Base-by-base conservation (phyloP, 225 moss, liverwort and hornwort genomes). In the Lunularia cruciata region DNA sequence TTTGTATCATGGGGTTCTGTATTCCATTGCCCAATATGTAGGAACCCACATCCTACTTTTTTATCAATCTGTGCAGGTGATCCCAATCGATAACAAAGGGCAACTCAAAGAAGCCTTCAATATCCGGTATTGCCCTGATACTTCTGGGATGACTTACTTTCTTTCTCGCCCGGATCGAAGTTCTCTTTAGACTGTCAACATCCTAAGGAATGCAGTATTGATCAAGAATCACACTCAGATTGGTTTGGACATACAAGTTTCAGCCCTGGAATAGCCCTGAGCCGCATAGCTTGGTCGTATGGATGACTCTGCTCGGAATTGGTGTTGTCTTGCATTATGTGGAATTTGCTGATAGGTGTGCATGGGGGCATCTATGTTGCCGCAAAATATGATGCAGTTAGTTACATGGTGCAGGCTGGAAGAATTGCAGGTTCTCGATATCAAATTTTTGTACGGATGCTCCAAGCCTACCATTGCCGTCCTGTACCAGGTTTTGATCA, bases 71-170 rank as follows among this genome's bases (percentile, higher is more conserved):
- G 60, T 79, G 63, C 78, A 96, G 95, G 95, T 96, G 59, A 96
- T 96, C 81, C 95, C 95, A 60, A 90, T 96, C n/a, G 95, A 96
- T 67, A 90, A 81, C 73, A 96, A 92, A 79, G 92, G 95, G 57
- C 92, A 96, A 69, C 76, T 96, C 45, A 96, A 96, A 77, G 95
- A 96, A 70, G 95, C 95, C 57, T 96, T 96, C 46, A 96, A 96
- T 74, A 96, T 96, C 68, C 85, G 95, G 95, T 92, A 76, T 22
- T 47, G 22, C 7, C 18, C 46, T 6, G 16, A 1, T 3, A 15
- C 14, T 46, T 42, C 0, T 31, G 45, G 30, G 19, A 23, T 28
- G n/a, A 22, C 25, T 9, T 36, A 26, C n/a, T 25, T 13, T 15
- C 37, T 61, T 61, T 22, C 38, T 38, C 0, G 39, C 25, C 38